These are phyloP conservation scores for Smittium mucronatum DNA, from an alignment of 371 early-diverging fungal genomes.

Conservation along the genomic window DNA sequence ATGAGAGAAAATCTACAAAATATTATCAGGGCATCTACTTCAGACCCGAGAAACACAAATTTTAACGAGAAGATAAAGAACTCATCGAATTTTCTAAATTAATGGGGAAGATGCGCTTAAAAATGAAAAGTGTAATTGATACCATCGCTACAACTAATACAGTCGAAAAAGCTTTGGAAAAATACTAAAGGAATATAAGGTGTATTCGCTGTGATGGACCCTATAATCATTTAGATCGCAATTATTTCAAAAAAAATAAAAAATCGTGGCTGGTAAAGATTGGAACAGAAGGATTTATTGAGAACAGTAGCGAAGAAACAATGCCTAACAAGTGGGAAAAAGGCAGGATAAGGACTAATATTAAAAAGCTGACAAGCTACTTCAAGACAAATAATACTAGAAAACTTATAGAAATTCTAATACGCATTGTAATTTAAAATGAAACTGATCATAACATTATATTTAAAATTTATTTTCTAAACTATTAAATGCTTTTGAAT, in stretches of 20 bases:
- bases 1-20: background rate
- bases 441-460: background rate
- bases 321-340: background rate
- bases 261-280: background rate
- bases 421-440: background rate
- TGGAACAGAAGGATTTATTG: background rate
- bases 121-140: background rate
- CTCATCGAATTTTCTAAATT: background rate
- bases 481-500: background rate
- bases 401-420: background rate
- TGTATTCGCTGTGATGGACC: background rate
- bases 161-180: background rate
- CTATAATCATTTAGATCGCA: background rate
- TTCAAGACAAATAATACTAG: background rate
- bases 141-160: background rate
- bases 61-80: background rate
- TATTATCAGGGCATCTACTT: background rate
- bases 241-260: background rate
- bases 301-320: background rate
- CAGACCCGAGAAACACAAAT: background rate
- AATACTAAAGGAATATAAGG: background rate
- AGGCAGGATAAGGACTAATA: background rate
- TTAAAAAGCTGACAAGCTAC: background rate
- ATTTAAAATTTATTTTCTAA: background rate
- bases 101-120: background rate